These are phyloP conservation scores for Cercospora sojina DNA, from an alignment of 2,329 filamentous ascomycete species.

Conservation along the genomic window DNA sequence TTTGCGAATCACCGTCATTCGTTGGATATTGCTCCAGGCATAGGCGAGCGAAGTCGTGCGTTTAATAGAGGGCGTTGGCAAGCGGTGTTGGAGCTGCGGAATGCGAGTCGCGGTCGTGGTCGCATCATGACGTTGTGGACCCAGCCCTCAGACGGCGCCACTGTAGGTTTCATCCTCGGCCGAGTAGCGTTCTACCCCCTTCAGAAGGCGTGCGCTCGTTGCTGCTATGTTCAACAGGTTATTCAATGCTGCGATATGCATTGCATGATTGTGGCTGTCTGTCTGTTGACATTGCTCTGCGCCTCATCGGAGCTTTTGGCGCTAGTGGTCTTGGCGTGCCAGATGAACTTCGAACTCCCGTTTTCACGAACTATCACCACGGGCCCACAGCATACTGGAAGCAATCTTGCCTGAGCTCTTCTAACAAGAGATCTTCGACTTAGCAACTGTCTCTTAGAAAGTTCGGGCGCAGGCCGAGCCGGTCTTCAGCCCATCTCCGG, in stretches of 20 bases:
- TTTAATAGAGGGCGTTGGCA: neutral
- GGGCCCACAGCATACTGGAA: neutral
- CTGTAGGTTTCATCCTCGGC: neutral
- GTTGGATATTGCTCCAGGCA: neutral
- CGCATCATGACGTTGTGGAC: neutral
- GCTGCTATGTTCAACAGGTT: too few species aligned
- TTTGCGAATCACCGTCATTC: conserved; percentile 8
- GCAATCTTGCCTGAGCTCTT: neutral
- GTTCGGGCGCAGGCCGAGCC: too few species aligned
- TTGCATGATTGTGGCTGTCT: too few species aligned
- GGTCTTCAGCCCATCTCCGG: too few species aligned
- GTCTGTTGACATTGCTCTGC: too few species aligned
- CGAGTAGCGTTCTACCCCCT: neutral
- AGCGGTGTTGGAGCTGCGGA: neutral
- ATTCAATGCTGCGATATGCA: neutral
- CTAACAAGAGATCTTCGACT: neutral
- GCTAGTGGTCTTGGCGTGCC: neutral
- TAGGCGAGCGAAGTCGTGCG: neutral
- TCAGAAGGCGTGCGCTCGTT: neutral
- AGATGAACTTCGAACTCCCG: neutral
- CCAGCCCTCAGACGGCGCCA: neutral
- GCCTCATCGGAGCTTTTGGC: neutral
- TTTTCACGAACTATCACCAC: neutral
- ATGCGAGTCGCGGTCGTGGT: neutral
- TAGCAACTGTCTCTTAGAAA: too few species aligned